Conservation (phyloP, 805 yeast species). For the Cyberlindnera japonica region DNA sequence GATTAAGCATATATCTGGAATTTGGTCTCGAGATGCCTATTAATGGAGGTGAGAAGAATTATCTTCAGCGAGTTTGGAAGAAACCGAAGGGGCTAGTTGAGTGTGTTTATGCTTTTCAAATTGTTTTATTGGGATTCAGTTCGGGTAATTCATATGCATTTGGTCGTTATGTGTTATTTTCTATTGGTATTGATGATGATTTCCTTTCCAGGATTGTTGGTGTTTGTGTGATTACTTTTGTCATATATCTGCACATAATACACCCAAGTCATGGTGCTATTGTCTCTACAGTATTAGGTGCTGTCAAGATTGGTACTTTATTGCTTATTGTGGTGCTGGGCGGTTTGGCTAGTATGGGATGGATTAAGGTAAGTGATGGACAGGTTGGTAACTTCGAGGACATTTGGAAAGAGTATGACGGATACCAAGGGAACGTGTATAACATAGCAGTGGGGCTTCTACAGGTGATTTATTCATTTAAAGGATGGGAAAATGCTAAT, state of each 20-base stretch:
- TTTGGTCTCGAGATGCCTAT: constrained; percentile 62
- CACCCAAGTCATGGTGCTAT: constrained; percentile 48
- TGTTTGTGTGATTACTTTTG: constrained; percentile 42
- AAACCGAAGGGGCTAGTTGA: constrained; percentile 53
- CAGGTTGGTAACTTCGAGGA: constrained; percentile 31
- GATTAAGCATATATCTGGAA: constrained; percentile 57
- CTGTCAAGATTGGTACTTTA: constrained; percentile 49
- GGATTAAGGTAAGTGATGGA: constrained; percentile 24
- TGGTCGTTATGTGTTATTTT: constrained; percentile 53
- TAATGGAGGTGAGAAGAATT: constrained; percentile 69
- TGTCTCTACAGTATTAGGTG: constrained; percentile 52
- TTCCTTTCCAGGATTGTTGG: constrained; percentile 44
- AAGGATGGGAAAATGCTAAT: constrained; percentile 71
- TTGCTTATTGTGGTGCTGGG: constrained; percentile 49
- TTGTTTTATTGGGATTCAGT: constrained; percentile 57
- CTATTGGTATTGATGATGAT: constrained; percentile 36
- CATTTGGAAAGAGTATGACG: constrained; percentile 38
- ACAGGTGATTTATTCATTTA: constrained; percentile 59
- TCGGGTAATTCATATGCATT: constrained; percentile 64
- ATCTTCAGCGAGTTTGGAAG: constrained; percentile 53
- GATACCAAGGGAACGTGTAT: constrained; percentile 42
- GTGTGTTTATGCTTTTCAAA: constrained; percentile 45
- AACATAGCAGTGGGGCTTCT: constrained; percentile 53
- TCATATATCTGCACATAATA: constrained; percentile 44
- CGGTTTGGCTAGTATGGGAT: constrained; percentile 34